Evolutionary conservation across 1,284 basidiomycete genomes (phyloP), one percentile per base, ranked within the genome.

Genomic region (Heliocybe sulcata): DNA sequence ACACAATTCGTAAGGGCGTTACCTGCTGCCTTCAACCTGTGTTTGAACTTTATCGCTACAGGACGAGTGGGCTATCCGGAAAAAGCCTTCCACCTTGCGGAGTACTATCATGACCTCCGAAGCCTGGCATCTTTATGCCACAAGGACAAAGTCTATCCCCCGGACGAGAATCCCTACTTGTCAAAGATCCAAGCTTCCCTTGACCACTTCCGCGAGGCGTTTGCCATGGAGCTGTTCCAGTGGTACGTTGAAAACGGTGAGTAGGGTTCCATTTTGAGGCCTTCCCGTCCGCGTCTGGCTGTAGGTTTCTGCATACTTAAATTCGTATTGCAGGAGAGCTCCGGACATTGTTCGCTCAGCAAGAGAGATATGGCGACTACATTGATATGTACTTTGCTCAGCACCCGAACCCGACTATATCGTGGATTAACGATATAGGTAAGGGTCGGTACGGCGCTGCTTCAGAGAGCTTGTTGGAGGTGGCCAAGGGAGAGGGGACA

Each of bases 381-480:
- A 75, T 98, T 57, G 87, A 90, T 60, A 76, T 75, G 35, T 95
- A 90, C 71, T 90, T 98, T 64, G 71, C 74, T 2, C 71, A 80
- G 51, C 74, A 82, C 54, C 79, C 79, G 0, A 78, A 87, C 63
- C 77, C 83, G 12, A 72, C 81, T 16, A 79, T 94, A 50, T 88
- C 90, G 0, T 99, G 96, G 97, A 76, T 98, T 45, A 90, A 98
- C 67, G 86, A 97, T 68, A 71, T 98, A 45, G 85, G 83, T 0
- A 84, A 87, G 57, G 75, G 75, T 20, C 76, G 83, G 35, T 92
- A 85, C 65, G 80, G 77, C 8, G 70, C 73, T 2, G 92, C 93
- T 1, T 84, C 87, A 1, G 63, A 69, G 16, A 79, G 85, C 11
- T 73, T 98, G 35, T 70, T 87, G 25, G 63, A 65, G 16, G 90